A percentile compares a stretch with the other conserved stretches of the same genome.
These are phyloP conservation scores for Afroboletus lepidellus DNA, from an alignment of 1,284 basidiomycete genomes.

Conservation along the genomic window DNA sequence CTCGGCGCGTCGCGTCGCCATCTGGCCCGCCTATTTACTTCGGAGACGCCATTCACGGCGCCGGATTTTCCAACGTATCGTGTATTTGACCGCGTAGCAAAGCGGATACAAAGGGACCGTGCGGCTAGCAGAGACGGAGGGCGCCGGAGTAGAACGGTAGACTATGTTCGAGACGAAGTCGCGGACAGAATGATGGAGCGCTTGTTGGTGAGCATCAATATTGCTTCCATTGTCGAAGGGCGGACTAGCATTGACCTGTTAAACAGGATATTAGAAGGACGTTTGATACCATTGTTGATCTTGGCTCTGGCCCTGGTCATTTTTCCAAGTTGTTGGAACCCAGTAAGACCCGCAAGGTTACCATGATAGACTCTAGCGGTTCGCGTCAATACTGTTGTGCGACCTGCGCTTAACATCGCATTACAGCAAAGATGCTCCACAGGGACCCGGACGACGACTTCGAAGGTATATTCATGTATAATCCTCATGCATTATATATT, in stretches of 20 bases:
- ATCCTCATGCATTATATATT: neutral
- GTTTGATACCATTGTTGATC: constrained; percentile 80
- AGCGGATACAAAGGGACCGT: constrained; percentile 78
- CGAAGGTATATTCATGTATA: constrained; percentile 41
- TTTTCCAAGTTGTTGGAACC: constrained; percentile 82
- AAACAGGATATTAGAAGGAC: constrained; percentile 86
- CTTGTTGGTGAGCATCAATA: constrained; percentile 55
- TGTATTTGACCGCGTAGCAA: constrained; percentile 88
- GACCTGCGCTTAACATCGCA: constrained; percentile 2
- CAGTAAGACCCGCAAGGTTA: constrained; percentile 68
- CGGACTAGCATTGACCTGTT: constrained; percentile 3
- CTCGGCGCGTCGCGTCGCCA: neutral
- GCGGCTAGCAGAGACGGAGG: constrained; percentile 63
- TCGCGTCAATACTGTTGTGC: constrained; percentile 23
- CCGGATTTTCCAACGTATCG: constrained; percentile 60
- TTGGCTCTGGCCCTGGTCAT: constrained; percentile 94
- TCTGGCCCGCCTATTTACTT: constrained; percentile 37
- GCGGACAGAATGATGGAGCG: constrained; percentile 91
- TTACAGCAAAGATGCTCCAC: constrained; percentile 59
- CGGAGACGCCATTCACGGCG: constrained; percentile 37
- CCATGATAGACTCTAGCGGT: constrained; percentile 92
- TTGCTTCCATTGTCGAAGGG: neutral
- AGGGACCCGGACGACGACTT: constrained; percentile 76
- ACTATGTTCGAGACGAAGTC: constrained; percentile 91
- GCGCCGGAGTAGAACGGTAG: constrained; percentile 71